phyloP scores from a whole-genome alignment of 2,329 filamentous ascomycete genomes.

The Bipolaris zeicola region DNA sequence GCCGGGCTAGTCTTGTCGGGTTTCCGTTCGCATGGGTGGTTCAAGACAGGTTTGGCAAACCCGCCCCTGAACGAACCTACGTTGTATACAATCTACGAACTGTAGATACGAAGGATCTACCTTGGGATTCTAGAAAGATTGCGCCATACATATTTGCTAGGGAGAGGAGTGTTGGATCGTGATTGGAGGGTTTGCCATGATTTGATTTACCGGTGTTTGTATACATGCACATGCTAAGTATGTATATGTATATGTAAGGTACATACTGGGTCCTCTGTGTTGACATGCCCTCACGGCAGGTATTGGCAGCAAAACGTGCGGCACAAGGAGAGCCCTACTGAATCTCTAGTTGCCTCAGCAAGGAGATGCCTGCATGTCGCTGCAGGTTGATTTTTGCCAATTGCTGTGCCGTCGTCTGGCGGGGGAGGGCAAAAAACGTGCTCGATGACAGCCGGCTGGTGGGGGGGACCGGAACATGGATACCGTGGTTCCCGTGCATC shows the following conservation, averaged over 20 bases:
- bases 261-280: too few relatives aligned
- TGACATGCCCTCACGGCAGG: neutral
- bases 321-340: neutral
- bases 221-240: too few relatives aligned
- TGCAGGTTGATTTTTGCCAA: neutral
- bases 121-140: neutral
- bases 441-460: slow-evolving; percentile 2
- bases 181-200: too few relatives aligned
- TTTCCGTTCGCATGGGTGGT: neutral
- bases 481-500: slow-evolving; percentile 7
- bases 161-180: neutral
- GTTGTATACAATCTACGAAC: neutral
- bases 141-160: neutral
- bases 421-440: too few relatives aligned
- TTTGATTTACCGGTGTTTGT: too few relatives aligned
- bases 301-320: neutral
- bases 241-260: too few relatives aligned
- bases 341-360: neutral
- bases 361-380: neutral
- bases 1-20: neutral
- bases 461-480: slow-evolving; percentile 4
- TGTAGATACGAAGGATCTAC: neutral
- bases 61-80: neutral
- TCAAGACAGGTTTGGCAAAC: neutral
- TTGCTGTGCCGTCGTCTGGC: neutral